phyloP scores from a whole-genome alignment of 106 monocot genomes.

The Dioscorea dumetorum region DNA sequence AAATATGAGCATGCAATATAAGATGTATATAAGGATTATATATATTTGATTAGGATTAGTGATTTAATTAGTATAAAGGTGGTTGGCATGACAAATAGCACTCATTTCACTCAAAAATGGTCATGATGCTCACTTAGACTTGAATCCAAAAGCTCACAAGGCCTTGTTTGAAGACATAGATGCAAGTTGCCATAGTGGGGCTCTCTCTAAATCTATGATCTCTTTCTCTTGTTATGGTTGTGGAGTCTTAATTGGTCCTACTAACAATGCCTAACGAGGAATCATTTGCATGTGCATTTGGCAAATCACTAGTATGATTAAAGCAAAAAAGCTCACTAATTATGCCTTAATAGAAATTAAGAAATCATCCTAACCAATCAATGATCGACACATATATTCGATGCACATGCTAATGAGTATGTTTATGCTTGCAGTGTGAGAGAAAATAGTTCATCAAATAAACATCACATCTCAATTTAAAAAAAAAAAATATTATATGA shows the following conservation, averaged over 20 bases:
- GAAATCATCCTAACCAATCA: too few species aligned
- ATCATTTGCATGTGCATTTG: conserved; percentile 3
- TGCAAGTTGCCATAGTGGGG: too few species aligned
- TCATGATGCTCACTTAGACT: conserved; percentile 5
- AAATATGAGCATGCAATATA: too few species aligned
- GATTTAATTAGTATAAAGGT: neutral
- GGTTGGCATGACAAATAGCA: neutral
- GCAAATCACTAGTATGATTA: neutral
- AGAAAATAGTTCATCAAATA: too few species aligned
- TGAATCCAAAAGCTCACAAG: neutral
- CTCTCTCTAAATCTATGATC: neutral
- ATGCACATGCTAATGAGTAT: too few species aligned
- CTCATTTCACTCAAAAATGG: neutral
- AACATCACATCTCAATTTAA: too few species aligned
- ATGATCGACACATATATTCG: too few species aligned
- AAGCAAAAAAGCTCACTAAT: conserved; percentile 4
- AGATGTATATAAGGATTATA: too few species aligned
- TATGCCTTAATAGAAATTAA: neutral
- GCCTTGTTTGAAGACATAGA: too few species aligned
- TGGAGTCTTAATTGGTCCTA: neutral
- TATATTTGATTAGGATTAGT: too few species aligned
- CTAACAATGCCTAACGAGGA: neutral
- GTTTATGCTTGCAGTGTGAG: too few species aligned
- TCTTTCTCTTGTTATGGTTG: neutral
- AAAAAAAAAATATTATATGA: too few species aligned